Evolutionary conservation across 768 basidiomycete species (phyloP), one percentile per base, ranked within the genome.

Genomic region (Crassisporium funariophilum): DNA sequence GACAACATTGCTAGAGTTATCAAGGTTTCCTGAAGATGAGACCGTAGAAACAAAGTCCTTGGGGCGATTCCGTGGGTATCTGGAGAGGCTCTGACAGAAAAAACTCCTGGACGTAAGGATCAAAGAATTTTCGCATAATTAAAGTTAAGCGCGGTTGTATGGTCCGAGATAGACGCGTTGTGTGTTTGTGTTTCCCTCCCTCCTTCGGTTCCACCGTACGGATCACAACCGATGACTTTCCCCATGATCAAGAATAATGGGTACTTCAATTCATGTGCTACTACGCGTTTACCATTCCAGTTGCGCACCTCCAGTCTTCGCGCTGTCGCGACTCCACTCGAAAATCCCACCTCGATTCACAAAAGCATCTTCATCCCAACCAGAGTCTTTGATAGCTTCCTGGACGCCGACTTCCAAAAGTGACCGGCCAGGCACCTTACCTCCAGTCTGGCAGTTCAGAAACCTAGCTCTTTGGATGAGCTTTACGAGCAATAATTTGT

Each of bases 381-480:
- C 65, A 2, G 71, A 62, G 29, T 67, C 67, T 24, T 58, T 53
- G 10, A 73, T 46, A 2, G 69, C 66, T 12, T 44, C 46, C 29
- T 57, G 52, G 17, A 69, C 67, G 2, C 71, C 69, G 3, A 70
- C 67, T 24, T 69, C 44, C 31, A 73, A 56, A 35, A 71, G 39
- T 12, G 62, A 66, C 2, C 62, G 60, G 6, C 64, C 64, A 10
- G 66, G 57, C 12, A 24, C 44, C 46, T 71, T 70, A 1, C 59
- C 53, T 1, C 69, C 66, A 13, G 56, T 55, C 11, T 59, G 53
- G 46, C 63, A 67, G 47, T 70, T 63, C 42, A 70, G 43, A 56
- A 67, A 61, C 37, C 66, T 59, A 16, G 1, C n/a, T 7, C 1
- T 41, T 7, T 40, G 4, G 8, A 23, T 8, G 21, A 11, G 13